Conservation (phyloP, 306 rosid species). For the Cercis canadensis region DNA sequence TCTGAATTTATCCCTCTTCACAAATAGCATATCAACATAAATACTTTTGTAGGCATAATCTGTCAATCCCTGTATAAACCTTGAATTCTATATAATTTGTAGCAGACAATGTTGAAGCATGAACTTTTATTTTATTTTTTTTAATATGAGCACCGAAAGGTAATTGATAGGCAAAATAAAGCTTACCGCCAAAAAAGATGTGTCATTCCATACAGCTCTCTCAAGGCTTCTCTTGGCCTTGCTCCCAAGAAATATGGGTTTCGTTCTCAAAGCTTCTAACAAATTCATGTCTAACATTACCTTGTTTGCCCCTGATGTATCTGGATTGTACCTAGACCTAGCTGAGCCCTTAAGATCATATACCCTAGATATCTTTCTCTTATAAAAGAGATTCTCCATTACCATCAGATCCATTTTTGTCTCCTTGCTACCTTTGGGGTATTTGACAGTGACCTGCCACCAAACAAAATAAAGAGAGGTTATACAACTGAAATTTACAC, state of each 20-base stretch:
- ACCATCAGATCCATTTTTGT: slow-evolving; percentile 92
- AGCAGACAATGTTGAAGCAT: slow-evolving; percentile 13
- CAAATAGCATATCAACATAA: no score
- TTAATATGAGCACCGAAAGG: background rate
- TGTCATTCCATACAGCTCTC: slow-evolving; percentile 96
- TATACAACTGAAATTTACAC: background rate
- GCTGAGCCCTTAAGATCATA: slow-evolving; percentile 98
- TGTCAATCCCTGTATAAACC: no score
- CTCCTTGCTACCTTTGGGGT: slow-evolving; percentile 92
- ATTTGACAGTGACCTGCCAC: slow-evolving; percentile 78
- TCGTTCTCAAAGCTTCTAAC: slow-evolving; percentile 83
- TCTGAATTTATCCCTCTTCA: background rate
- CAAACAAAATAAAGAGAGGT: slow-evolving; percentile 21
- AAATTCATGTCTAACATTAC: slow-evolving; percentile 93
- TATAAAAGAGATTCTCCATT: slow-evolving; percentile 97
- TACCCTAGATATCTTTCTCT: slow-evolving; percentile 80
- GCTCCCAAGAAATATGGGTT: slow-evolving; percentile 96
- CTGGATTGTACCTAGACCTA: slow-evolving; percentile 90
- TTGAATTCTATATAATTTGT: background rate
- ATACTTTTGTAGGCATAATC: no score
- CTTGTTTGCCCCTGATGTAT: slow-evolving; percentile 80
- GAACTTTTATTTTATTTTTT: no score
- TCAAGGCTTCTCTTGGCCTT: slow-evolving; percentile 92
- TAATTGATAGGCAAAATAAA: background rate
- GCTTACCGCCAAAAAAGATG: slow-evolving; percentile 86